These are phyloP conservation scores for Pythium coloratum DNA, from an alignment of 352 stramenopile species.

Conservation along the genomic window DNA sequence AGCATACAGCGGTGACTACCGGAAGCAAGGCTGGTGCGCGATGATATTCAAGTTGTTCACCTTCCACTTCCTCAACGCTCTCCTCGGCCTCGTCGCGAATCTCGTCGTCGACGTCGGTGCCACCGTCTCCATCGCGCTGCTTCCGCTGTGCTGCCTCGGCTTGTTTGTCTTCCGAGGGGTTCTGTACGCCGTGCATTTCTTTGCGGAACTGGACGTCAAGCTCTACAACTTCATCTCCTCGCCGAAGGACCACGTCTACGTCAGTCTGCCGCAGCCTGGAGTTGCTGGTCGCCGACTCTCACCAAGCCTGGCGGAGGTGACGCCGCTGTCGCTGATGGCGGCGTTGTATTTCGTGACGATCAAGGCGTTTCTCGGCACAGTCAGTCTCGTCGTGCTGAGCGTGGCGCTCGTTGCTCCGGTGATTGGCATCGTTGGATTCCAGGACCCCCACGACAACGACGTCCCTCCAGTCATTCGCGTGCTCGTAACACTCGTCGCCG, in stretches of 20 bases:
- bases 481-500: slow-evolving; percentile 28
- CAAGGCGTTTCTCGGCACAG: slow-evolving; percentile 59
- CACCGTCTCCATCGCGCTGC: slow-evolving; percentile 37
- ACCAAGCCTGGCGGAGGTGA: slow-evolving; percentile 48
- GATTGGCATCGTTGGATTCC: slow-evolving; percentile 19
- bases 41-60: slow-evolving; percentile 52
- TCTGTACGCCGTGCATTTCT: slow-evolving; percentile 40
- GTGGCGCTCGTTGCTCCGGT: slow-evolving; percentile 37
- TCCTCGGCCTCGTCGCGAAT: slow-evolving; percentile 55
- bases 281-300: slow-evolving; percentile 45
- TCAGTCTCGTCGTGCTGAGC: slow-evolving; percentile 38
- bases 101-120: slow-evolving; percentile 41
- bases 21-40: slow-evolving; percentile 32
- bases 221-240: slow-evolving; percentile 63
- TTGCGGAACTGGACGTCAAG: slow-evolving; percentile 59
- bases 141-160: slow-evolving; percentile 67
- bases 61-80: slow-evolving; percentile 59
- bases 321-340: slow-evolving; percentile 55
- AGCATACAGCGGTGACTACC: slow-evolving; percentile 25
- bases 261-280: slow-evolving; percentile 38
- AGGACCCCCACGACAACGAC: slow-evolving; percentile 12
- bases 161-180: slow-evolving; percentile 57
- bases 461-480: background rate
- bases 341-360: slow-evolving; percentile 64
- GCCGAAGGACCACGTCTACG: slow-evolving; percentile 46